A percentile compares a stretch with the other conserved stretches of the same genome.
These are phyloP conservation scores for Penicillium polonicum DNA, from an alignment of 2,329 filamentous ascomycete genomes.

Conservation along the genomic window DNA sequence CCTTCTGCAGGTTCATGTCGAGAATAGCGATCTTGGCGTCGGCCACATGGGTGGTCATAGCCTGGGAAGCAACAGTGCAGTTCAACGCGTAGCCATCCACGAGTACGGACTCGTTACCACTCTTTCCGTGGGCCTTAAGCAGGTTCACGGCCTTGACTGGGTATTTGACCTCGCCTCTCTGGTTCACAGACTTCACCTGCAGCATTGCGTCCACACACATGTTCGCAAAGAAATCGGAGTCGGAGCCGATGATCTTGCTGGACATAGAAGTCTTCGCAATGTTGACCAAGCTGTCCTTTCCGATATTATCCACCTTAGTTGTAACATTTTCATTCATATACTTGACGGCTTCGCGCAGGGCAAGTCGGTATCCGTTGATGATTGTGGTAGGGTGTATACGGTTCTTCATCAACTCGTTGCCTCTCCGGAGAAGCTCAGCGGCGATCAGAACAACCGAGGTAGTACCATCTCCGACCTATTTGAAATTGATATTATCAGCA, in stretches of 20 bases:
- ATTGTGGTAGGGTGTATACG: conserved; percentile 99
- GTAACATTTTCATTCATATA: conserved; percentile 99
- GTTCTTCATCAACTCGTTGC: conserved; percentile 99
- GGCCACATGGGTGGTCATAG: conserved; percentile 87
- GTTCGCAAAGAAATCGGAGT: conserved; percentile 94
- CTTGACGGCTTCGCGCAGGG: conserved; percentile 91
- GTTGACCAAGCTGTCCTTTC: conserved; percentile 84
- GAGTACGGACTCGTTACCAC: conserved; percentile 78
- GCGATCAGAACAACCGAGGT: conserved; percentile 98
- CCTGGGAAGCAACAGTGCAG: conserved; percentile 97
- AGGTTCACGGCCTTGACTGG: conserved; percentile 99
- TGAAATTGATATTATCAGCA: conserved; percentile 3
- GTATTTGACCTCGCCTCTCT: conserved; percentile 88
- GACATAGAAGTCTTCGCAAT: conserved; percentile 99
- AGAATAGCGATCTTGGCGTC: conserved; percentile 96
- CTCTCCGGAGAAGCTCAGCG: conserved; percentile 86
- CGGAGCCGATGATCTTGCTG: conserved; percentile 94
- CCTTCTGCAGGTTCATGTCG: conserved; percentile 98
- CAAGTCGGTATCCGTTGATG: conserved; percentile 95
- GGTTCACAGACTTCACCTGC: conserved; percentile 90
- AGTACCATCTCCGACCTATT: conserved; percentile 85
- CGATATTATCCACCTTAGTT: conserved; percentile 89
- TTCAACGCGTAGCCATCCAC: conserved; percentile 97
- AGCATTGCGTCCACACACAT: conserved; percentile 97
- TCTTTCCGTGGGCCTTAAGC: conserved; percentile 96